These are phyloP conservation scores for Bipolaris cookei DNA, from an alignment of 2,329 filamentous ascomycete species.

Conservation along the genomic window DNA sequence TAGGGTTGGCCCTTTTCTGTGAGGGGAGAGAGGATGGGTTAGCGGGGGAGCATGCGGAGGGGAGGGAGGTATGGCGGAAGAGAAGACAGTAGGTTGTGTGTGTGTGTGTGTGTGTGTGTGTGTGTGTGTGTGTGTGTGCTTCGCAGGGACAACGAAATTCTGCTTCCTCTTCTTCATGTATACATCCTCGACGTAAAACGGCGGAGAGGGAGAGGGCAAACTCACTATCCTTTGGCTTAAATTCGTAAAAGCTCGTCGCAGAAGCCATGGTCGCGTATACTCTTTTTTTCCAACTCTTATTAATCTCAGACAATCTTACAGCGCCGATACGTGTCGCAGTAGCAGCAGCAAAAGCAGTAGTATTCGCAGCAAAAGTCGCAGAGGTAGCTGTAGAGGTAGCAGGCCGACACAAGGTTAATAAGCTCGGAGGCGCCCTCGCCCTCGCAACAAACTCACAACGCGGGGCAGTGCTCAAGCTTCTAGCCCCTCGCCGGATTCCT, in stretches of 20 bases:
- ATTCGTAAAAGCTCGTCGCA: slow-evolving; percentile 78
- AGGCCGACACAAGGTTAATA: background rate
- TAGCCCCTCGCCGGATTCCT: slow-evolving; percentile 2
- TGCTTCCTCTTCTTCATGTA: no score
- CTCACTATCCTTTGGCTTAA: slow-evolving; percentile 81
- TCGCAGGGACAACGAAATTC: background rate
- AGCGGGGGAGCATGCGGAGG: background rate
- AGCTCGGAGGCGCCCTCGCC: background rate
- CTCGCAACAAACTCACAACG: background rate
- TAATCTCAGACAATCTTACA: background rate
- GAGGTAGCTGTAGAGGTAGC: background rate
- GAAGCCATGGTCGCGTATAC: slow-evolving; percentile 64
- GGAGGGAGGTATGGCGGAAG: background rate
- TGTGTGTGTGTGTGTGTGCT: background rate
- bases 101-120: background rate
- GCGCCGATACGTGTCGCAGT: background rate
- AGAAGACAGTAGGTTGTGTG: no score
- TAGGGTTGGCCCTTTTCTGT: slow-evolving; percentile 76
- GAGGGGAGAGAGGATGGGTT: background rate
- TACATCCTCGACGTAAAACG: background rate
- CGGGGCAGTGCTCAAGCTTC: slow-evolving; percentile 2
- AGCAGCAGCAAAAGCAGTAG: background rate
- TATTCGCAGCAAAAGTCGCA: background rate
- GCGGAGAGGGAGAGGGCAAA: slow-evolving; percentile 26
- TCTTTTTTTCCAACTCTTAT: background rate